Conservation (phyloP, 495 filamentous ascomycete genomes). For the Penicillium waksmanii region DNA sequence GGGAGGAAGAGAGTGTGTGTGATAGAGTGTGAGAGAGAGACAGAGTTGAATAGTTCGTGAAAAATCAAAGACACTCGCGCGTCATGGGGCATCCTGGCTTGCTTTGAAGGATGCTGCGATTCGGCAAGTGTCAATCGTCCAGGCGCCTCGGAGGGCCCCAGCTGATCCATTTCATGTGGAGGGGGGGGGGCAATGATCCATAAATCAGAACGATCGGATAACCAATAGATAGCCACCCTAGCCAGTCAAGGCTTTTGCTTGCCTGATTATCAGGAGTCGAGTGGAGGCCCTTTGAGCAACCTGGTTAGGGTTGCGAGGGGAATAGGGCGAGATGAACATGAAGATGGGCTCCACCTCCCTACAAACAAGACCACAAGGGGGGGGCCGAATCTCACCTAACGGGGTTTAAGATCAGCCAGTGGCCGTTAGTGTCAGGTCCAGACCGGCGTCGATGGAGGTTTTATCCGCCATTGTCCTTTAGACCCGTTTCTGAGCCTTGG, state of each 20-base stretch:
- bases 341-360: not conserved
- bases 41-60: not conserved
- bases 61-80: not conserved
- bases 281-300: conserved; percentile 1
- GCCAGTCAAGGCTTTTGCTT: not conserved
- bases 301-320: not conserved
- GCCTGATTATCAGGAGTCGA: conserved; percentile 5
- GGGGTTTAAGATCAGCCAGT: conserved; percentile 1
- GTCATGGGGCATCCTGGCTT: conserved; percentile 5
- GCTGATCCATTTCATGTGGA: conserved; percentile 5
- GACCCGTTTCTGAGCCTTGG: conserved; percentile 5
- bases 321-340: not conserved
- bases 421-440: conserved; percentile 1
- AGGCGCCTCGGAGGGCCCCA: not conserved
- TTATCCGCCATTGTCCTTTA: conserved; percentile 2
- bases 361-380: not conserved
- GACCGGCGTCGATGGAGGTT: not conserved
- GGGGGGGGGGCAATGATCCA: not conserved
- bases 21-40: not conserved
- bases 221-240: not conserved
- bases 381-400: not conserved
- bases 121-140: conserved; percentile 4
- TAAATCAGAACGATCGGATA: conserved; percentile 2
- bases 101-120: not conserved
- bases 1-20: not conserved